A percentile compares a stretch with the other conserved stretches of the same genome.
phyloP scores from a whole-genome alignment of 73 alveolate species.

The Symbiodinium natans region DNA sequence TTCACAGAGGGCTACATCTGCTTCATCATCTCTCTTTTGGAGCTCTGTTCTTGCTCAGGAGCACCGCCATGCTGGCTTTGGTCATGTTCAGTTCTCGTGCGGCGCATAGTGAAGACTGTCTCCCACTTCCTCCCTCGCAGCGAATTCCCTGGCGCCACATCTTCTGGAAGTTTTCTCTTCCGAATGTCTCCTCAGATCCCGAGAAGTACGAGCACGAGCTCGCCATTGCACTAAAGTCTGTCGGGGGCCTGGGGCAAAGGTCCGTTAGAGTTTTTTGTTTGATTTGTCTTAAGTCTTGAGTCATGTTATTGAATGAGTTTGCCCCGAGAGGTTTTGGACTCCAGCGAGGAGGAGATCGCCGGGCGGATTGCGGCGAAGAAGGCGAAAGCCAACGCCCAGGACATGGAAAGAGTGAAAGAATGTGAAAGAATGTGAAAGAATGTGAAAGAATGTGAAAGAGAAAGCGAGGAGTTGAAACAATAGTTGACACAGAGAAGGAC shows the following conservation, averaged over 20 bases:
- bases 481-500: no score
- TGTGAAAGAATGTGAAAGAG: no score
- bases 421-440: no score
- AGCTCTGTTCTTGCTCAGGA: no score
- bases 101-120: no score
- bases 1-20: no score
- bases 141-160: neutral
- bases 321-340: neutral
- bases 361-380: neutral
- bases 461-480: no score
- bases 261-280: no score
- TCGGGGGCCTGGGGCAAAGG: neutral
- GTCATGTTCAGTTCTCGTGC: neutral
- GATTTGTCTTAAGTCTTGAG: no score
- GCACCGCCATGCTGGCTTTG: conserved; percentile 14
- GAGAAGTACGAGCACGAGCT: conserved; percentile 23
- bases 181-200: no score
- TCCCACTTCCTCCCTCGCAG: neutral
- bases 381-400: neutral
- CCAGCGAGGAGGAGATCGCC: neutral
- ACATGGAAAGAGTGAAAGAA: no score
- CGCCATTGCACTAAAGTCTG: neutral
- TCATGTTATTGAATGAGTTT: neutral
- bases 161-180: neutral
- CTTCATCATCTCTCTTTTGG: no score